phyloP scores from a whole-genome alignment of 257 asterid genomes.

The Coffea canephora region DNA sequence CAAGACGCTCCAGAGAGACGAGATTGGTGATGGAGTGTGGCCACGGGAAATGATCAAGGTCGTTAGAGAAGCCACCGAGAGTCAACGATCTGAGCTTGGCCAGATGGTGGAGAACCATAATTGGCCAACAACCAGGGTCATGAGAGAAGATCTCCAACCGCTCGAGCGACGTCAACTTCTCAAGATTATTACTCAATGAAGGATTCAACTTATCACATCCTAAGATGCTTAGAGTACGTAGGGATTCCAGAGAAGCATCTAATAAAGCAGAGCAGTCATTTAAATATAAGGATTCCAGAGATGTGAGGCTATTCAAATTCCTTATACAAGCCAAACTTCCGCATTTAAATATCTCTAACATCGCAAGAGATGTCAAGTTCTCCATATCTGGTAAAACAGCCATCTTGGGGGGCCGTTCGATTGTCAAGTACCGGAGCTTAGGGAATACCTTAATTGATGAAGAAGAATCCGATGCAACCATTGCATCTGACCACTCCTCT shows the following conservation, averaged over 20 bases:
- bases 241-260: no score
- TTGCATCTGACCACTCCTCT: background rate
- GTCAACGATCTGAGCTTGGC: background rate
- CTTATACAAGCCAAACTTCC: no score
- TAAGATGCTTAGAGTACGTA: no score
- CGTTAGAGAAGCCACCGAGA: background rate
- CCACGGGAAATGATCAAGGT: background rate
- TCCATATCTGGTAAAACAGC: background rate
- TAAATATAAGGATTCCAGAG: no score
- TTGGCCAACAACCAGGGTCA: background rate
- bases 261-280: no score
- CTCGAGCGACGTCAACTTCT: background rate
- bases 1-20: background rate
- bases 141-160: rapidly evolving
- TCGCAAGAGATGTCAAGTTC: no score
- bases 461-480: no score
- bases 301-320: no score
- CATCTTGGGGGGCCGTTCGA: background rate
- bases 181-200: background rate
- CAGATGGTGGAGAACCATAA: background rate
- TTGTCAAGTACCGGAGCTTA: background rate
- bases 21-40: no score
- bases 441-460: background rate
- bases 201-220: background rate
- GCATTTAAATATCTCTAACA: no score